Evolutionary conservation across 2,329 filamentous ascomycete species (phyloP), one percentile per base, ranked within the genome.

Genomic region (Colletotrichum liaoningense): DNA sequence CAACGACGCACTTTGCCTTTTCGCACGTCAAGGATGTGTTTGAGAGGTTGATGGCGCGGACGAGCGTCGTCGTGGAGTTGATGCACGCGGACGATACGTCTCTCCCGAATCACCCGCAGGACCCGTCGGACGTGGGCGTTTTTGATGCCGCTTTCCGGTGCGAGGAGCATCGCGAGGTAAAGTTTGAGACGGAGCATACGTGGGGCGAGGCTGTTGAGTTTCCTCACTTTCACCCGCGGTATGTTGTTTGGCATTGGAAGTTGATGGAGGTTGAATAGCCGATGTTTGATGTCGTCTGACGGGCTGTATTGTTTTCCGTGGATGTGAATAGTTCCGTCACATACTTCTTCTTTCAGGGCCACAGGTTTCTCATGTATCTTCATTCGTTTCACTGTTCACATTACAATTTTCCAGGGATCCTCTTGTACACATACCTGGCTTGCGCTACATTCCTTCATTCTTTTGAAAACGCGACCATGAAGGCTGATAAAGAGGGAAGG

Each of bases 181-280:
- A 62, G 35, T 19, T 73, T 0, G 46, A 62, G 14, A 35, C 56
- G 6, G 60, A 73, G n/a, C 67, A 73, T 22, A 22, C 46, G 12
- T 4, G 54, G 46, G 60, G 28, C 3, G 63, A 71, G 54, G 28
- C 49, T 5, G 35, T 49, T 6, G 60, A 66, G 49, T 73, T 70
- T 38, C 67, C 71, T 12, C 38, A 59, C 33, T 73, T 70, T 8
- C 42, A 73, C 6, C 67, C 67, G 1, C 33, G 19, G 2, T 57
- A 16, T 66, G 67, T 73, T 3, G 24, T 73, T n/a, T 73, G 71
- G 71, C 71, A 73, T 30, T 73, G 71, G 70, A 30, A n/a, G 14
- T 12, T 73, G 22, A 58, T 49, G 8, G 67, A 70, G 0, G 16
- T 26, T 16, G 71, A 73, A 33, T 67, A 56, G 14, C 28, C 38